A percentile compares a stretch with the other conserved stretches of the same genome.
Conservation (phyloP, 805 yeast genomes). For the Hanseniaspora lachancei region DNA sequence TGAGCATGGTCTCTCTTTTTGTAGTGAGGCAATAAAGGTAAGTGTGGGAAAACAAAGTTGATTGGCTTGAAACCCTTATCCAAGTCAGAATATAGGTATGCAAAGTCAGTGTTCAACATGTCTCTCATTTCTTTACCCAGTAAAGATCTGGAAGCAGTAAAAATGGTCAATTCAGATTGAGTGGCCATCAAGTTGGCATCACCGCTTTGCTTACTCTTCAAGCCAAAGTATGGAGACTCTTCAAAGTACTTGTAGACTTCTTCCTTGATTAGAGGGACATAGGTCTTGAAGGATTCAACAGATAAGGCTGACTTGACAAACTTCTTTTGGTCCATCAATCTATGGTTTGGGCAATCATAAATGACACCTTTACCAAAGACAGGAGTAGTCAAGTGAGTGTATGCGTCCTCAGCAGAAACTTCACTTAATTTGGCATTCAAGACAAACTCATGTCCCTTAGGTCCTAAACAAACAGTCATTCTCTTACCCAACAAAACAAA, state of each 20-base stretch:
- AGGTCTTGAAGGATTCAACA: constrained; percentile 63
- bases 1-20: constrained; percentile 81
- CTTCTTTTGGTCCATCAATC: constrained; percentile 96
- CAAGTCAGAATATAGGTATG: constrained; percentile 73
- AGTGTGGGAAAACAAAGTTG: constrained; percentile 87
- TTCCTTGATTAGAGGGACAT: constrained; percentile 77
- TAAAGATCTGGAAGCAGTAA: constrained; percentile 86
- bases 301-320: constrained; percentile 85
- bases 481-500: constrained; percentile 78
- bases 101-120: constrained; percentile 69
- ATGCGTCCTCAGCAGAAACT: constrained; percentile 93
- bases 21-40: constrained; percentile 71
- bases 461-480: constrained; percentile 93
- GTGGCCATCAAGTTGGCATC: constrained; percentile 57
- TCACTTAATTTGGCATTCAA: constrained; percentile 79
- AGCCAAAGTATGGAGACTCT: constrained; percentile 37
- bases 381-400: constrained; percentile 95
- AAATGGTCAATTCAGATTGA: constrained; percentile 90
- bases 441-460: constrained; percentile 94
- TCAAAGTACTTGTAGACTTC: constrained; percentile 61
- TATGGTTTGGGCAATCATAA: constrained; percentile 87
- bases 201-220: constrained; percentile 33
- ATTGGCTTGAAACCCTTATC: constrained; percentile 95
- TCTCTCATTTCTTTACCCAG: constrained; percentile 85
- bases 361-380: constrained; percentile 96